Percentiles rank a stretch among this genome's conserved stretches.
Conservation (phyloP, 495 filamentous ascomycete genomes). For the Aspergillus haitiensis region DNA sequence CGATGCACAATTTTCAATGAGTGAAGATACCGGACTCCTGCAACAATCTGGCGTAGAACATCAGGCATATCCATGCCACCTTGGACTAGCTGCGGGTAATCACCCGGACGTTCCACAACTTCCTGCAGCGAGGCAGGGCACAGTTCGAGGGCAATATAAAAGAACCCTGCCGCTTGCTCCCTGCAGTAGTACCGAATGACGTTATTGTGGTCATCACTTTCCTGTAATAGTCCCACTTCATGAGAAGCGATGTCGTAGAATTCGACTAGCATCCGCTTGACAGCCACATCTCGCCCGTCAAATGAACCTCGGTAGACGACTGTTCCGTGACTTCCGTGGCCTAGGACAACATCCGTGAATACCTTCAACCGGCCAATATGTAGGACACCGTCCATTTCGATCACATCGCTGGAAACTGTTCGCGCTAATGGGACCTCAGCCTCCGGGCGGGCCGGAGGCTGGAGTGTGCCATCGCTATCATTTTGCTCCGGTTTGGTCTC, state of each 20-base stretch:
- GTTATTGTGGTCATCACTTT: slow-evolving; percentile 94
- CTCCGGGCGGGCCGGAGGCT: slow-evolving; percentile 51
- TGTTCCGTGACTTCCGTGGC: slow-evolving; percentile 81
- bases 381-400: slow-evolving; percentile 52
- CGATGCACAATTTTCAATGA: slow-evolving; percentile 92
- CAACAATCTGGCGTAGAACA: slow-evolving; percentile 81
- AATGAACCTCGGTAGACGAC: slow-evolving; percentile 83
- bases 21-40: slow-evolving; percentile 85
- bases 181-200: slow-evolving; percentile 96
- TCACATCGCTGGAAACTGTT: slow-evolving; percentile 41
- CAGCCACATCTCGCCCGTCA: slow-evolving; percentile 88
- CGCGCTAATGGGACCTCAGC: slow-evolving; percentile 52
- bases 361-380: slow-evolving; percentile 74
- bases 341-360: slow-evolving; percentile 69
- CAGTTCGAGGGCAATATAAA: slow-evolving; percentile 96
- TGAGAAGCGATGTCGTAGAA: slow-evolving; percentile 95
- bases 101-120: slow-evolving; percentile 69
- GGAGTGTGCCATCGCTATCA: slow-evolving; percentile 39
- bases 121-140: slow-evolving; percentile 92
- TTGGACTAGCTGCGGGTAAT: slow-evolving; percentile 57
- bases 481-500: slow-evolving; percentile 45
- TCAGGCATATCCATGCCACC: slow-evolving; percentile 56
- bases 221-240: slow-evolving; percentile 83
- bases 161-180: slow-evolving; percentile 81
- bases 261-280: slow-evolving; percentile 93